Percentiles rank a stretch among this genome's conserved stretches.
Evolutionary conservation across 2,329 filamentous ascomycete species (phyloP).

Genomic region (Leptodontidium sp.): DNA sequence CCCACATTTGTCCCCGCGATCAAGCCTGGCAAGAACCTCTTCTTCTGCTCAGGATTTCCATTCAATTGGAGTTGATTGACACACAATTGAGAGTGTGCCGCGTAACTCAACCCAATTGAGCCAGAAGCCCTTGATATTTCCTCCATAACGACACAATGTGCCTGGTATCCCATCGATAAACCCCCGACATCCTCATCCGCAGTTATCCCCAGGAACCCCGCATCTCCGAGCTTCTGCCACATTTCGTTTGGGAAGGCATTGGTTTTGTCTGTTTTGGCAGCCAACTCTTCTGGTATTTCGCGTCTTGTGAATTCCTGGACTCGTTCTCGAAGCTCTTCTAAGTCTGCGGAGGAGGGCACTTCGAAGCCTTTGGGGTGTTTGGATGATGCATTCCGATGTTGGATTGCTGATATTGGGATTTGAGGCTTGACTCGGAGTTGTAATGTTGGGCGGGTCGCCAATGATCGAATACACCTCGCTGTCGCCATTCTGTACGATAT

Average conservation of each 20-base stretch:
- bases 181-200: constrained; percentile 93
- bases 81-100: constrained; percentile 94
- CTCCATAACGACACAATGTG: constrained; percentile 94
- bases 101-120: constrained; percentile 89
- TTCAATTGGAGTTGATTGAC: constrained; percentile 97
- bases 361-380: constrained; percentile 73
- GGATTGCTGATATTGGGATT: constrained; percentile 45
- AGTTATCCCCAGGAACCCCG: constrained; percentile 91
- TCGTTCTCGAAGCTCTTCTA: constrained; percentile 60
- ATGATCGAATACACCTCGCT: constrained; percentile 37
- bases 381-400: constrained; percentile 63
- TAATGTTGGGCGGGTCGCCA: constrained; percentile 38
- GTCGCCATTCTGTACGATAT: constrained; percentile 40
- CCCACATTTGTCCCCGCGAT: constrained; percentile 84
- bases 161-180: constrained; percentile 92
- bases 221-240: constrained; percentile 93
- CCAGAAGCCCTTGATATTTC: constrained; percentile 88
- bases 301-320: constrained; percentile 82
- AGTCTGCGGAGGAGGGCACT: constrained; percentile 59
- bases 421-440: constrained; percentile 37
- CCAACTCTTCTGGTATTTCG: constrained; percentile 86
- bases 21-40: constrained; percentile 79
- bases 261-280: constrained; percentile 79
- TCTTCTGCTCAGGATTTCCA: constrained; percentile 80
- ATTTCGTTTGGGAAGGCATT: constrained; percentile 91